A percentile compares a stretch with the other conserved stretches of the same genome.
phyloP scores from a whole-genome alignment of 2,329 filamentous ascomycete species.

The Sarocladium kiliense region DNA sequence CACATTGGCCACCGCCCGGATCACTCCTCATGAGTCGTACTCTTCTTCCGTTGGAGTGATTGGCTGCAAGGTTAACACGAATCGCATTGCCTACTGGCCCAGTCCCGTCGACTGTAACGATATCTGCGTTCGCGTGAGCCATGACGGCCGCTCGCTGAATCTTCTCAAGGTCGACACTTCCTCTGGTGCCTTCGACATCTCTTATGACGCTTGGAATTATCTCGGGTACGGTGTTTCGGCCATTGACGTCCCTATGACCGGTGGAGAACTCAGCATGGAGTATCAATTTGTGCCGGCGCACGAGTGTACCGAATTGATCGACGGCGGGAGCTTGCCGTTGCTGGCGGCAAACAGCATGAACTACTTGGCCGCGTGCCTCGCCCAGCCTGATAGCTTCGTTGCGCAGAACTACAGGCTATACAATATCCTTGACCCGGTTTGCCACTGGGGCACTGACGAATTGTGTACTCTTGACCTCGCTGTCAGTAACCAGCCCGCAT shows the following conservation, averaged over 20 bases:
- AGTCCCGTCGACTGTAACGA: constrained; percentile 45
- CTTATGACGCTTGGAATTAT: constrained; percentile 58
- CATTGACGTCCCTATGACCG: constrained; percentile 35
- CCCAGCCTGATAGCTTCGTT: constrained; percentile 40
- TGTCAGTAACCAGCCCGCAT: constrained; percentile 45
- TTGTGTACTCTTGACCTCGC: constrained; percentile 42
- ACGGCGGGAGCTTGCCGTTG: constrained; percentile 46
- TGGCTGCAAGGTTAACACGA: constrained; percentile 55
- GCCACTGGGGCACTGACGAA: constrained; percentile 46
- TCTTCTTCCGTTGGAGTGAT: constrained; percentile 53
- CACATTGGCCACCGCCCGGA: constrained; percentile 11
- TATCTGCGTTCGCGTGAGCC: constrained; percentile 49
- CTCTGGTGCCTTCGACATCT: constrained; percentile 52
- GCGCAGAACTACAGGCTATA: constrained; percentile 45
- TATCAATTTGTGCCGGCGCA: constrained; percentile 42
- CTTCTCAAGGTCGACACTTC: constrained; percentile 55
- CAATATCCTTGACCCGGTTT: constrained; percentile 48
- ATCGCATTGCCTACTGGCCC: constrained; percentile 59
- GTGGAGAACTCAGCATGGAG: constrained; percentile 46
- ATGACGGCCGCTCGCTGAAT: constrained; percentile 44
- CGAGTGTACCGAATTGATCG: constrained; percentile 45
- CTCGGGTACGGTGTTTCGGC: constrained; percentile 46
- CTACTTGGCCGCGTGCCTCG: constrained; percentile 42
- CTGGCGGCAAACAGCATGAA: constrained; percentile 53
- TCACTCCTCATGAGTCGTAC: constrained; percentile 47